Evolutionary conservation across 805 yeast species (phyloP).

Genomic region (Pichia paraexigua): DNA sequence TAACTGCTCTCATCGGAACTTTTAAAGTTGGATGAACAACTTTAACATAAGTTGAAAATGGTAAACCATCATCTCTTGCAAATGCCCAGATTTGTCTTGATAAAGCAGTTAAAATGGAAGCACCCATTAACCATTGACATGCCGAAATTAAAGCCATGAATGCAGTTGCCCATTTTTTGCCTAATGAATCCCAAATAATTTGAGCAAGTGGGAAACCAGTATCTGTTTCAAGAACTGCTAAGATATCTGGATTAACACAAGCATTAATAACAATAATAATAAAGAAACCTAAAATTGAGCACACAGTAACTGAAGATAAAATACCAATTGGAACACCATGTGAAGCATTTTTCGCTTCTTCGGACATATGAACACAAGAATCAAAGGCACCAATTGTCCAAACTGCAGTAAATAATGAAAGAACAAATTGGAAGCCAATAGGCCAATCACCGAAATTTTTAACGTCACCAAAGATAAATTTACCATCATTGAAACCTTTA

Average conservation of each 20-base stretch:
- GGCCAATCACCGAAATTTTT: slow-evolving; percentile 49
- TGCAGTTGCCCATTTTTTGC: slow-evolving; percentile 57
- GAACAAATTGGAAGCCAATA: slow-evolving; percentile 47
- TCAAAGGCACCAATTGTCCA: slow-evolving; percentile 76
- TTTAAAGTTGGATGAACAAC: slow-evolving; percentile 45
- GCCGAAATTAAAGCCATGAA: slow-evolving; percentile 49
- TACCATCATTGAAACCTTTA: slow-evolving; percentile 38
- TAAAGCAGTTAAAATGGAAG: slow-evolving; percentile 52
- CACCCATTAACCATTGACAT: slow-evolving; percentile 62
- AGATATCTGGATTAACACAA: slow-evolving; percentile 41
- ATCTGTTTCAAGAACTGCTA: slow-evolving; percentile 33
- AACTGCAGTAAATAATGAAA: slow-evolving; percentile 49
- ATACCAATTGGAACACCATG: slow-evolving; percentile 61
- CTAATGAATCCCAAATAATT: slow-evolving; percentile 53
- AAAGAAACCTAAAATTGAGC: slow-evolving; percentile 52
- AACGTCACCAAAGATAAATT: slow-evolving; percentile 47
- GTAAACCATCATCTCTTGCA: slow-evolving; percentile 71
- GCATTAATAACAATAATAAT: slow-evolving; percentile 48
- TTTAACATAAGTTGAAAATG: slow-evolving; percentile 48
- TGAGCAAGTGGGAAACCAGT: slow-evolving; percentile 63
- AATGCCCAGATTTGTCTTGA: slow-evolving; percentile 72
- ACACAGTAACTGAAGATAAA: slow-evolving; percentile 46
- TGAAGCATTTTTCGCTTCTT: slow-evolving; percentile 58
- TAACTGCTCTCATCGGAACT: slow-evolving; percentile 62
- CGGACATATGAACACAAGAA: slow-evolving; percentile 65